Evolutionary conservation across 495 filamentous ascomycete genomes (phyloP).

Genomic region (Xanthoparmelia taractica): DNA sequence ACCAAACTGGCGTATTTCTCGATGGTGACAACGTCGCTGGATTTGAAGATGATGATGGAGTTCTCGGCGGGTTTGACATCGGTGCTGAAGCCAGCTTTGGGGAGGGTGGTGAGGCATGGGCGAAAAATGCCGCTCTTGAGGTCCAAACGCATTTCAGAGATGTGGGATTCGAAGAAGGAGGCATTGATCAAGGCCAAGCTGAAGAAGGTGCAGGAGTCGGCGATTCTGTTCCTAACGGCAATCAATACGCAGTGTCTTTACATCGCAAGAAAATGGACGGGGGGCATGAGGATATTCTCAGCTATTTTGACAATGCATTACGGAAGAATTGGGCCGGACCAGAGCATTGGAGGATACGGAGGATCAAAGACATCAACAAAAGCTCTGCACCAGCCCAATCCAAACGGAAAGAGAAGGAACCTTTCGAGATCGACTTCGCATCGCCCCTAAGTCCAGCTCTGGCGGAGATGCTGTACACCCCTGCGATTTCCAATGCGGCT

Average conservation of each 20-base stretch:
- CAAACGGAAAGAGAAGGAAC: conserved; percentile 84
- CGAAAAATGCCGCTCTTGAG: conserved; percentile 56
- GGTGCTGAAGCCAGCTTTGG: conserved; percentile 58
- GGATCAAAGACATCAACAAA: conserved; percentile 77
- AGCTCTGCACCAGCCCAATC: conserved; percentile 46
- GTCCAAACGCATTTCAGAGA: conserved; percentile 45
- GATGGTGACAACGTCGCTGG: conserved; percentile 73
- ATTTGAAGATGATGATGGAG: conserved; percentile 65
- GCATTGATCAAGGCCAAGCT: conserved; percentile 35
- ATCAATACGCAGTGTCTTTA: conserved; percentile 65
- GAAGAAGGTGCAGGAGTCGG: conserved; percentile 55
- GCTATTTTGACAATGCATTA: conserved; percentile 92
- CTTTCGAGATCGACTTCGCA: conserved; percentile 87
- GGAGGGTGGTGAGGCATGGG: conserved; percentile 64
- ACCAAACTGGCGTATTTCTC: conserved; percentile 73
- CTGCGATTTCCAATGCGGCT: conserved; percentile 68
- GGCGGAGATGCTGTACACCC: conserved; percentile 77
- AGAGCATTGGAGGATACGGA: conserved; percentile 94
- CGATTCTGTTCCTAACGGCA: conserved; percentile 49
- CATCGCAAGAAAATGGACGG: conserved; percentile 51
- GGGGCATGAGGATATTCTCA: conserved; percentile 82
- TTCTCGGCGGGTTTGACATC: conserved; percentile 67
- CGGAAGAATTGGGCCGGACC: conserved; percentile 98
- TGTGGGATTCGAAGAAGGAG: conserved; percentile 31
- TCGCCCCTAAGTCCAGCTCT: conserved; percentile 60